Percentiles rank a stretch among this genome's conserved stretches.
Conservation (phyloP, 257 asterid species). For the Solanum piurae region DNA sequence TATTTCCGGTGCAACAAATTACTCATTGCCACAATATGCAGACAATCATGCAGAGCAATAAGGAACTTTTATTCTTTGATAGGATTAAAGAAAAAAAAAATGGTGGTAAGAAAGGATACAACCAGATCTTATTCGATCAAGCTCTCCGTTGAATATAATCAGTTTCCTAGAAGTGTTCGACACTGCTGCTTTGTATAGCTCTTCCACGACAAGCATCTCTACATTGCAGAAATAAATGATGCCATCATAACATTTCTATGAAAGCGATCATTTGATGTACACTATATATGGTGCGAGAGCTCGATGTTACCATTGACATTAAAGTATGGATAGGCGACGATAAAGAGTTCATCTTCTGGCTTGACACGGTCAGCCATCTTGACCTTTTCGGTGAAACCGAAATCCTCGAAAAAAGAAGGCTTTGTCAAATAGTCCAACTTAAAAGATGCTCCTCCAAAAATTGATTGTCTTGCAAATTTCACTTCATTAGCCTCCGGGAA, state of each 20-base stretch:
- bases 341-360: constrained; percentile 72
- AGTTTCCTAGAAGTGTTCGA: constrained; percentile 42
- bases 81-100: not conserved
- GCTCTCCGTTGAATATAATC: constrained; percentile 86
- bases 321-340: constrained; percentile 87
- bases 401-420: constrained; percentile 86
- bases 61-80: not conserved
- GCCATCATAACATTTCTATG: not conserved
- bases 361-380: constrained; percentile 77
- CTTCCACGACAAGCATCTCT: constrained; percentile 97
- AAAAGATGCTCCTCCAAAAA: constrained; percentile 61
- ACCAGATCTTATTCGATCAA: constrained; percentile 91
- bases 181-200: constrained; percentile 79
- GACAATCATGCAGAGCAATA: not conserved
- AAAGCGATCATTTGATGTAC: not conserved
- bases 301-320: constrained; percentile 60
- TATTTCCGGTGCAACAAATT: not conserved
- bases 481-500: constrained; percentile 96
- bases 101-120: constrained; percentile 56
- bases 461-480: constrained; percentile 61
- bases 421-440: constrained; percentile 82
- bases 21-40: not conserved
- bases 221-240: constrained; percentile 2
- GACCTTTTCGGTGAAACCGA: constrained; percentile 61
- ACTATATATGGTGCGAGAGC: not conserved